These are phyloP conservation scores for Kodamaea sagamina DNA, from an alignment of 805 yeast species.

Conservation along the genomic window DNA sequence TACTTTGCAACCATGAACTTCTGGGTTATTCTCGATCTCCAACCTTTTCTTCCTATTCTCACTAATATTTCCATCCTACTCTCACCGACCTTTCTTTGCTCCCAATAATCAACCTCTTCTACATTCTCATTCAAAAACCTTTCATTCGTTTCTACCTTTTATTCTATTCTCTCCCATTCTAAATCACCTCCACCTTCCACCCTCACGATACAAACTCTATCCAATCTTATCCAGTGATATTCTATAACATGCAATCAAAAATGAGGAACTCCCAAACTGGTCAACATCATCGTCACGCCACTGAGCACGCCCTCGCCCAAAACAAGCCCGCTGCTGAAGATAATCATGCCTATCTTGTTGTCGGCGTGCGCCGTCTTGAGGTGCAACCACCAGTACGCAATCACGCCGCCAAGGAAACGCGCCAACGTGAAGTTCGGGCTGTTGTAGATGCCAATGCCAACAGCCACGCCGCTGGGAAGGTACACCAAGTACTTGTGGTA, in stretches of 20 bases:
- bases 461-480: slow-evolving; percentile 94
- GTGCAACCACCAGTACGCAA: slow-evolving; percentile 58
- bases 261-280: slow-evolving; percentile 51
- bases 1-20: too few species aligned
- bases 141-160: too few species aligned
- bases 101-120: too few species aligned
- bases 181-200: too few species aligned
- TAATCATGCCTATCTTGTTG: slow-evolving; percentile 73
- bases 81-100: too few species aligned
- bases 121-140: too few species aligned
- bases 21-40: too few species aligned
- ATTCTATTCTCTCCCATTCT: too few species aligned
- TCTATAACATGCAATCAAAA: slow-evolving; percentile 6
- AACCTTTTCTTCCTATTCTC: too few species aligned
- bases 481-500: slow-evolving; percentile 48
- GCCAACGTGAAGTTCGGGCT: slow-evolving; percentile 93
- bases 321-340: slow-evolving; percentile 88
- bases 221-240: too few species aligned
- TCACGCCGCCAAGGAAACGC: slow-evolving; percentile 83
- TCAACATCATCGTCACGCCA: slow-evolving; percentile 74
- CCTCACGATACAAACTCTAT: too few species aligned
- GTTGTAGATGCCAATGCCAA: slow-evolving; percentile 94
- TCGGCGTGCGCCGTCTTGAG: slow-evolving; percentile 24
- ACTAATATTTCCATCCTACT: too few species aligned
- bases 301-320: slow-evolving; percentile 93